Base-by-base conservation (phyloP, 345 rosid species). In the Arabidopsis arenosa region DNA sequence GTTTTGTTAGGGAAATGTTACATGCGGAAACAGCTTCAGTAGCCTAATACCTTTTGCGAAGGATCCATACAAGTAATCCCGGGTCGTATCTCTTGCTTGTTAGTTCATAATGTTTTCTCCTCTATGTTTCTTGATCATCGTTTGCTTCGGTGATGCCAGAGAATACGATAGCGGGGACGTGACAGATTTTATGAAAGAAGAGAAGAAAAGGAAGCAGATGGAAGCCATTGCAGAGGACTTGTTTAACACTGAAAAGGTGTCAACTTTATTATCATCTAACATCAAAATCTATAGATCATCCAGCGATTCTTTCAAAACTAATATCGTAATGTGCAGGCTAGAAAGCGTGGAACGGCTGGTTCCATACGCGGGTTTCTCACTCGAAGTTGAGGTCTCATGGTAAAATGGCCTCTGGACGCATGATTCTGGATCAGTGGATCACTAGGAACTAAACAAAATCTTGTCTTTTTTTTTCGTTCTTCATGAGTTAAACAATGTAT, bases 161-260 rank as follows among this genome's bases (percentile, higher is more conserved):
- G 92, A 90, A 52, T 72, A 82, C 7, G 85, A 78, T 57, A 84
- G 60, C 33, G 87, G 80, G 59, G 92, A 85, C 9, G 64, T 83
- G 76, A 82, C 75, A 17, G 84, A 85, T 60, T 84, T 79, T 53
- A 60, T 89, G 76, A 90, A 83, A 79, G 93, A 90, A 87, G 98
- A 94, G 80, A 90, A 85, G 78, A 92, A 77, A 76, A 86, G 92
- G 75, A 92, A 89, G 85, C 87, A 94, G 78, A 72, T 76, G 88
- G 97, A 94, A 81, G 95, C 98, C 59, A 66, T 87, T 73, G 96
- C 95, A 30, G 98, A 94, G 77, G 96, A 94, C 70, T 75, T 94
- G 63, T 94, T 94, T 60, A 82, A 85, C 78, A 80, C 63, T 76
- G 90, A 86, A 73, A 90, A 84, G 93, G 98, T 91, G 51, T 47